A percentile compares a stretch with the other conserved stretches of the same genome.
phyloP scores from a whole-genome alignment of 73 alveolate species.

The Uronychia setigera region DNA sequence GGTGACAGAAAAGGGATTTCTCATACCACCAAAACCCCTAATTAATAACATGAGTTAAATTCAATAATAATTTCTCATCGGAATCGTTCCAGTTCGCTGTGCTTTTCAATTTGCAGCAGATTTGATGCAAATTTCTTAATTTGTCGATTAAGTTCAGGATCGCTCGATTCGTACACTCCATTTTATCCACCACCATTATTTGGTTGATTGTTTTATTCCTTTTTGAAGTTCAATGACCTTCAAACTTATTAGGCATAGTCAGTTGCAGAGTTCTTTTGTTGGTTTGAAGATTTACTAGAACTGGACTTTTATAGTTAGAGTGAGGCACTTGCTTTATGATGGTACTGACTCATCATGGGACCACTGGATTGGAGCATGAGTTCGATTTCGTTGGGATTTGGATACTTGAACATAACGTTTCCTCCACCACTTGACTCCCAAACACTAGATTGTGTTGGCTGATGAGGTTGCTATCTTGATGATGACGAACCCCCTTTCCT shows the following conservation, averaged over 20 bases:
- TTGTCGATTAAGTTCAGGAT: no score
- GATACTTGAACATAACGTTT: neutral
- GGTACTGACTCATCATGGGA: neutral
- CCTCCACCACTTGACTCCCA: neutral
- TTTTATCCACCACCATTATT: no score
- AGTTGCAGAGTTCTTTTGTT: neutral
- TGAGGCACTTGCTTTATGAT: neutral
- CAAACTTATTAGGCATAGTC: neutral
- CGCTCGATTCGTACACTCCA: no score
- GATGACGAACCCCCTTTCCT: neutral
- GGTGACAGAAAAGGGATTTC: neutral
- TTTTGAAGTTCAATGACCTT: neutral
- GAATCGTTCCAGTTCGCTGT: no score
- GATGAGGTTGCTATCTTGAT: neutral
- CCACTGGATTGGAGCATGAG: neutral
- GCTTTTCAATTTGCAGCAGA: no score
- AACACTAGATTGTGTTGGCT: neutral
- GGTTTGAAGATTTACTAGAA: neutral
- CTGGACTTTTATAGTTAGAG: neutral
- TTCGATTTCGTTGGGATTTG: neutral
- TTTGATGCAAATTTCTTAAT: no score
- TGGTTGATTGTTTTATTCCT: no score
- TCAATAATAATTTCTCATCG: no score
- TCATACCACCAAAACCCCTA: neutral
- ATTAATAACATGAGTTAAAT: no score